A percentile compares a stretch with the other conserved stretches of the same genome.
Conservation (phyloP, 495 filamentous ascomycete species). For the Tuber magnatum region DNA sequence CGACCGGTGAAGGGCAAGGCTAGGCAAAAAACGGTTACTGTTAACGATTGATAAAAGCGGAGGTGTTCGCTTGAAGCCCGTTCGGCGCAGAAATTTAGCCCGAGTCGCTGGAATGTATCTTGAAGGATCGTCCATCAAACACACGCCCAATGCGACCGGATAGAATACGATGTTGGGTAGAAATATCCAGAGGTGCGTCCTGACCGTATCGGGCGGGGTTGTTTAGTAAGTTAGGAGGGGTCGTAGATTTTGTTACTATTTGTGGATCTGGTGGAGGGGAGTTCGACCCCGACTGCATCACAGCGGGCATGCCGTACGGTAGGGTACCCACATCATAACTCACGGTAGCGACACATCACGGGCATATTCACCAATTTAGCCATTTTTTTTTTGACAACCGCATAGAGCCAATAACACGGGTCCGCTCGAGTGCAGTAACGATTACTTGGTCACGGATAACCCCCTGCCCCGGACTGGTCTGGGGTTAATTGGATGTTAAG, state of each 20-base stretch:
- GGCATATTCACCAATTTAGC: conserved; percentile 8
- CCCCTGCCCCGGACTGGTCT: conserved; percentile 13
- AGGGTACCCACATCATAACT: conserved; percentile 2
- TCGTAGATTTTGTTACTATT: neutral
- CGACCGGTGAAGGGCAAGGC: neutral
- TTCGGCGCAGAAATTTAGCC: neutral
- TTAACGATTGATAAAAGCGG: neutral
- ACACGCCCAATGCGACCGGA: neutral
- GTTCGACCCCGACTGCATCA: neutral
- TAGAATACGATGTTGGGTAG: neutral
- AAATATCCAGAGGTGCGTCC: neutral
- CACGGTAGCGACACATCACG: conserved; percentile 7
- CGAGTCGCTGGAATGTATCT: neutral
- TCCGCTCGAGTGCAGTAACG: conserved; percentile 13
- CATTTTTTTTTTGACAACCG: conserved; percentile 1
- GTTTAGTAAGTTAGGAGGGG: neutral
- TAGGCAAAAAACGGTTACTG: neutral
- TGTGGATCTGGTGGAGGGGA: neutral
- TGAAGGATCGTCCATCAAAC: neutral
- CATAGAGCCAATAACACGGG: conserved; percentile 13
- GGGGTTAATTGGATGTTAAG: neutral
- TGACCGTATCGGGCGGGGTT: neutral
- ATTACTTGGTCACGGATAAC: conserved; percentile 12
- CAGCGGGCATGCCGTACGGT: neutral
- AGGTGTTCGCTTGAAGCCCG: neutral